Conservation (phyloP, 192 early-diverging fungal species). For the Phlyctochytrium bullatum region DNA sequence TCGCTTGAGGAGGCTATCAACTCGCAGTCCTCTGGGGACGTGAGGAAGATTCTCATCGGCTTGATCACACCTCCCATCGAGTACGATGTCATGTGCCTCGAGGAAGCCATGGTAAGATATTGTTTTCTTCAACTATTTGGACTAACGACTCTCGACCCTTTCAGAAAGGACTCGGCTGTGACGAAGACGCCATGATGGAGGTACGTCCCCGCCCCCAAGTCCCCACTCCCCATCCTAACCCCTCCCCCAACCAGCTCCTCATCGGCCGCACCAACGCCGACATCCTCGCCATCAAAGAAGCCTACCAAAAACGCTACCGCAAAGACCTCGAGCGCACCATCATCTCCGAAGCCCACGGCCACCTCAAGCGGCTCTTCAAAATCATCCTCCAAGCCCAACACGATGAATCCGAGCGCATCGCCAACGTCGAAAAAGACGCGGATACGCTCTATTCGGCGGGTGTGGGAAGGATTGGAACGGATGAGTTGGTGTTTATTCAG, state of each 20-base stretch:
- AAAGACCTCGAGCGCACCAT: constrained; percentile 31
- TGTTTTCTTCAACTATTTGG: no score
- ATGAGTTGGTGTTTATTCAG: constrained; percentile 41
- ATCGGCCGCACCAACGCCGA: constrained; percentile 50
- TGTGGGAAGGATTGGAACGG: constrained; percentile 43
- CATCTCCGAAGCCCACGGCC: constrained; percentile 29
- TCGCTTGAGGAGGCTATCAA: neutral
- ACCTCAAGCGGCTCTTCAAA: constrained; percentile 32
- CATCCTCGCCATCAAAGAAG: constrained; percentile 38
- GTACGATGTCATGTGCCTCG: constrained; percentile 23
- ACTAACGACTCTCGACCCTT: no score
- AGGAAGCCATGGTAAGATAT: constrained; percentile 37
- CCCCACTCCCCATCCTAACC: neutral
- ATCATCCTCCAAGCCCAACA: constrained; percentile 24
- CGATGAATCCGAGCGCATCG: constrained; percentile 26
- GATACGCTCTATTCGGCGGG: constrained; percentile 47
- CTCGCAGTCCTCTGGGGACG: neutral
- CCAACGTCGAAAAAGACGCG: constrained; percentile 36
- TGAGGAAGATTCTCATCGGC: neutral
- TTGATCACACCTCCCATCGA: neutral
- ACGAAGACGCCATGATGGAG: constrained; percentile 49
- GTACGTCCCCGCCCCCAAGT: neutral
- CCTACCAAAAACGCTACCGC: constrained; percentile 25
- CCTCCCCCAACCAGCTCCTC: constrained; percentile 18
- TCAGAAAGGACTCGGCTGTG: constrained; percentile 39